Evolutionary conservation across 768 basidiomycete species (phyloP).

Genomic region (Lactarius psammicola): DNA sequence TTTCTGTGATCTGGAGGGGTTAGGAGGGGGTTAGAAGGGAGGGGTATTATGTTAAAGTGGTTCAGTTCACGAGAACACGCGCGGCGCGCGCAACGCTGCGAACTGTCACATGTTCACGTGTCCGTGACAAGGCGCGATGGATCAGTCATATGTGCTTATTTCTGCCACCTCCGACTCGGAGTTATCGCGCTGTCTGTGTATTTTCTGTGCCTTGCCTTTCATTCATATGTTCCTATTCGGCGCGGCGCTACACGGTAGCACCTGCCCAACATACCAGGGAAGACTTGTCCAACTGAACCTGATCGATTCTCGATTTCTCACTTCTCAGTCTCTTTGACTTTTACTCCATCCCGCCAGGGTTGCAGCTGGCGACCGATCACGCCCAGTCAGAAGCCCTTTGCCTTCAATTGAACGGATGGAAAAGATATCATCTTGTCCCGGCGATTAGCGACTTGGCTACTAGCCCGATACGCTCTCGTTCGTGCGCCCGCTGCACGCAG

Average conservation of each 20-base stretch:
- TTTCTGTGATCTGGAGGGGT: neutral
- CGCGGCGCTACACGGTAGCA: neutral
- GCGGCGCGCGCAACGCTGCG: too few relatives aligned
- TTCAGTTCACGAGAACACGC: neutral
- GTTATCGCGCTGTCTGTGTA: neutral
- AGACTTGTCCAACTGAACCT: neutral
- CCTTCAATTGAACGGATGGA: neutral
- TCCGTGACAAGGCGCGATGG: constrained; percentile 10
- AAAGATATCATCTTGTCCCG: neutral
- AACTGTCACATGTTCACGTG: constrained; percentile 17
- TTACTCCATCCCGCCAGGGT: constrained; percentile 14
- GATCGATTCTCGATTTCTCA: neutral
- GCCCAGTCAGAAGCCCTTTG: neutral
- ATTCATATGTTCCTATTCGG: neutral
- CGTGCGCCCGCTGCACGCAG: neutral
- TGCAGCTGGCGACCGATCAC: neutral
- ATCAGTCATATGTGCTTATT: too few relatives aligned
- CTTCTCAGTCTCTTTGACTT: neutral
- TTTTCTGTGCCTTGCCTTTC: neutral
- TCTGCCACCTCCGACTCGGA: too few relatives aligned
- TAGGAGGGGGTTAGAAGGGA: neutral
- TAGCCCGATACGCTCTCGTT: constrained; percentile 12
- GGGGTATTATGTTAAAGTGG: neutral
- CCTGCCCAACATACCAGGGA: too few relatives aligned
- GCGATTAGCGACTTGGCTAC: neutral